Conservation (phyloP, 192 early-diverging fungal genomes). For the Chytriomyces sp. region DNA sequence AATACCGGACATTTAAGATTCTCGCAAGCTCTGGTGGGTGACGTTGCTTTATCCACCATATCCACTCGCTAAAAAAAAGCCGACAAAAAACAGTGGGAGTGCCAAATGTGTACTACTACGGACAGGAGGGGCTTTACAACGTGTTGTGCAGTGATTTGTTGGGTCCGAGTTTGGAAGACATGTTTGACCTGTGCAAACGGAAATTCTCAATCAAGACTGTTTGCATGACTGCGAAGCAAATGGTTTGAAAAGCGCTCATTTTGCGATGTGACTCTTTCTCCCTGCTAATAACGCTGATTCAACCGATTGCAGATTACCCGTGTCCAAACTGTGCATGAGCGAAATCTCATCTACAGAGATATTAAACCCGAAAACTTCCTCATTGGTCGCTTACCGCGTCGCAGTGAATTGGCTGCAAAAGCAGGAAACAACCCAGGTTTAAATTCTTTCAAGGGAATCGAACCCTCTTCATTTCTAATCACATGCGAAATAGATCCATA, state of each 20-base stretch:
- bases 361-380: slow-evolving; percentile 99
- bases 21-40: slow-evolving; percentile 64
- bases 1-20: slow-evolving; percentile 95
- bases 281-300: neutral
- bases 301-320: slow-evolving; percentile 64
- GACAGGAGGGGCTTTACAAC: slow-evolving; percentile 95
- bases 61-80: neutral
- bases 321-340: slow-evolving; percentile 93
- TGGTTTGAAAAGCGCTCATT: slow-evolving; percentile 63
- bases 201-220: slow-evolving; percentile 92
- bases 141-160: slow-evolving; percentile 92
- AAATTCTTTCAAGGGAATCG: too few species aligned
- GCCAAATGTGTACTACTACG: slow-evolving; percentile 92
- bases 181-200: slow-evolving; percentile 92
- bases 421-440: slow-evolving; percentile 18
- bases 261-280: neutral
- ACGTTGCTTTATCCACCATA: neutral
- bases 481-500: slow-evolving; percentile 40
- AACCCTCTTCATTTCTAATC: too few species aligned
- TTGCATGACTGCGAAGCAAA: slow-evolving; percentile 92
- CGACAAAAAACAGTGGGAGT: slow-evolving; percentile 67
- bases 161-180: slow-evolving; percentile 90
- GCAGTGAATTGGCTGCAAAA: slow-evolving; percentile 57
- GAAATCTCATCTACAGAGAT: slow-evolving; percentile 95
- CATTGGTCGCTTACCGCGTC: slow-evolving; percentile 76